Base-by-base conservation (phyloP, 768 basidiomycete genomes). In the Psilocybe tampanensis region DNA sequence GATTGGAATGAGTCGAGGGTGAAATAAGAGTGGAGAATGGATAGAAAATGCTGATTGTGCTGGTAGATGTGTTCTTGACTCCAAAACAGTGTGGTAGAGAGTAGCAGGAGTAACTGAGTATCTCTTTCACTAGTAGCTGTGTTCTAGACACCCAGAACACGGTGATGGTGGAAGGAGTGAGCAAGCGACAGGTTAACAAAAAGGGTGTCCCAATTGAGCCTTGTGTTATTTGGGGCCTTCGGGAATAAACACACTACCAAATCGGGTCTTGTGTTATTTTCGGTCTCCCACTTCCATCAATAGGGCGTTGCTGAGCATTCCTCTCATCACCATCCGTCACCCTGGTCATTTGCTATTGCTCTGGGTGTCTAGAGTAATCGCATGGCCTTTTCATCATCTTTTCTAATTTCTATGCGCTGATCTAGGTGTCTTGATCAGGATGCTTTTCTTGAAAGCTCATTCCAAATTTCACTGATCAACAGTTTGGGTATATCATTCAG, bases 61-160 rank as follows among this genome's bases (percentile, higher is more conserved):
- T n/a, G n/a, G n/a, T n/a, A n/a, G n/a, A n/a, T n/a, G n/a, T n/a
- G n/a, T n/a, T n/a, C n/a, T n/a, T n/a, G n/a, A n/a, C n/a, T n/a
- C n/a, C n/a, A n/a, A n/a, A n/a, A n/a, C n/a, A n/a, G n/a, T n/a
- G n/a, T n/a, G n/a, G n/a, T n/a, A n/a, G n/a, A n/a, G n/a, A n/a
- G n/a, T n/a, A n/a, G n/a, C n/a, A n/a, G 29, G 29, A 29, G 29
- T 9, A 29, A 29, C 29, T 29, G 9, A 4, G 29, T 9, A 5
- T 29, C 4, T 39, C 15, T 15, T 39, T 39, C 15, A 3, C 6
- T 39, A 6, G 12, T 13, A 39, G 36, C 36, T 39, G 33, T 39
- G 49, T 21, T 51, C 34, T 51, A 34, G 34, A 36, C 32, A 39
- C 32, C 49, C 49, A 51, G 34, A 51, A 39, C 49, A 51, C 47